Conservation (phyloP, 108 stramenopile genomes). For the Nitzschia sp. region DNA sequence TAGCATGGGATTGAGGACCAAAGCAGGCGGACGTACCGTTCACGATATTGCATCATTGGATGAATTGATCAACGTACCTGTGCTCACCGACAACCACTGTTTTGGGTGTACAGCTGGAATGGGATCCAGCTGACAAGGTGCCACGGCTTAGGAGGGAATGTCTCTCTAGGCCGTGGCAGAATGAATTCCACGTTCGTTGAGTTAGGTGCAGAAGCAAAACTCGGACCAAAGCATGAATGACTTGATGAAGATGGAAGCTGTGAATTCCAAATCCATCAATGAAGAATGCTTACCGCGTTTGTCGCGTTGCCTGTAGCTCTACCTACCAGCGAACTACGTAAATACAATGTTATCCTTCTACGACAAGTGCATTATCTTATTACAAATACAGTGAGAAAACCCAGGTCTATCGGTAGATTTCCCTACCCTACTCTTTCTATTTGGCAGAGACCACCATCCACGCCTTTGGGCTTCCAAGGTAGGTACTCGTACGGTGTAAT, state of each 20-base stretch:
- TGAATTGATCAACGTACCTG: conserved; percentile 64
- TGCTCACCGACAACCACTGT: conserved; percentile 93
- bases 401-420: too few relatives aligned
- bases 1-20: conserved; percentile 76
- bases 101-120: conserved; percentile 97
- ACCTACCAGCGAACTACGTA: too few relatives aligned
- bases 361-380: too few relatives aligned
- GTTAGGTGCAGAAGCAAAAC: background rate
- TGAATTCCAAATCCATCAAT: too few relatives aligned
- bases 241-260: too few relatives aligned
- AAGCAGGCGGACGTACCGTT: conserved; percentile 56
- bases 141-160: conserved; percentile 50
- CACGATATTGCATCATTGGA: conserved; percentile 87
- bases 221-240: too few relatives aligned
- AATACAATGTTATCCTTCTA: too few relatives aligned
- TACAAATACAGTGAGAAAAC: too few relatives aligned
- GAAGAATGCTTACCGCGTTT: too few relatives aligned
- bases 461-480: too few relatives aligned
- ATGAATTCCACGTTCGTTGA: background rate
- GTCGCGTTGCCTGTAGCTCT: too few relatives aligned
- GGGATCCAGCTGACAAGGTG: conserved; percentile 83
- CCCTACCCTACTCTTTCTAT: too few relatives aligned
- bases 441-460: background rate
- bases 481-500: background rate
- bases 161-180: background rate